Conservation (phyloP, 805 yeast genomes). For the Ogataea henricii region DNA sequence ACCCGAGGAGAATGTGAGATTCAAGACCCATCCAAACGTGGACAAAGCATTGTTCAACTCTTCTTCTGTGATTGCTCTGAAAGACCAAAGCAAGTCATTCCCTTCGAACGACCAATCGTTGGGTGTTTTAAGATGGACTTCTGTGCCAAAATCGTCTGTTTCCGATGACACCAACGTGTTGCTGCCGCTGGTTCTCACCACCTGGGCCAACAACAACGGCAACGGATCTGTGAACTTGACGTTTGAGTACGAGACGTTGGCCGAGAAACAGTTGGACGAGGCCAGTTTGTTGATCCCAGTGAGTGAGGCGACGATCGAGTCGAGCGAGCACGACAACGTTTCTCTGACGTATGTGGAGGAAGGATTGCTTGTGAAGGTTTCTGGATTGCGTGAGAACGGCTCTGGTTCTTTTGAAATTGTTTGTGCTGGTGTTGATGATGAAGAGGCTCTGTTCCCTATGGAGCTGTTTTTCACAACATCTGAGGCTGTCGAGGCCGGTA, state of each 20-base stretch:
- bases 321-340: slow-evolving; percentile 56
- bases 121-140: slow-evolving; percentile 93
- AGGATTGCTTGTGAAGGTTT: slow-evolving; percentile 69
- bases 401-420: slow-evolving; percentile 80
- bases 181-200: slow-evolving; percentile 72
- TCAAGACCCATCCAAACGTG: slow-evolving; percentile 95
- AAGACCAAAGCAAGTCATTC: slow-evolving; percentile 77
- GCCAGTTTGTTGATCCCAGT: slow-evolving; percentile 66
- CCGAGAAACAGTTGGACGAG: slow-evolving; percentile 52
- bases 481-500: slow-evolving; percentile 24
- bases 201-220: slow-evolving; percentile 76
- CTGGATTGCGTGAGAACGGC: slow-evolving; percentile 47
- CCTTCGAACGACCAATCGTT: slow-evolving; percentile 89
- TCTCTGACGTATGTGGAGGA: slow-evolving; percentile 62
- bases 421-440: slow-evolving; percentile 65
- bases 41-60: slow-evolving; percentile 71
- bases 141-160: slow-evolving; percentile 50
- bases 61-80: slow-evolving; percentile 63
- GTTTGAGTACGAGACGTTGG: slow-evolving; percentile 79
- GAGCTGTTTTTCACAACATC: slow-evolving; percentile 60
- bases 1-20: slow-evolving; percentile 55
- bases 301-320: slow-evolving; percentile 52
- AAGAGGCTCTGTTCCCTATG: slow-evolving; percentile 89
- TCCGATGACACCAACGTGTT: slow-evolving; percentile 57
- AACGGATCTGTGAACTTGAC: slow-evolving; percentile 71